A percentile compares a stretch with the other conserved stretches of the same genome.
Conservation (phyloP, 148 eudicot species). For the Vaccinium macrocarpon region DNA sequence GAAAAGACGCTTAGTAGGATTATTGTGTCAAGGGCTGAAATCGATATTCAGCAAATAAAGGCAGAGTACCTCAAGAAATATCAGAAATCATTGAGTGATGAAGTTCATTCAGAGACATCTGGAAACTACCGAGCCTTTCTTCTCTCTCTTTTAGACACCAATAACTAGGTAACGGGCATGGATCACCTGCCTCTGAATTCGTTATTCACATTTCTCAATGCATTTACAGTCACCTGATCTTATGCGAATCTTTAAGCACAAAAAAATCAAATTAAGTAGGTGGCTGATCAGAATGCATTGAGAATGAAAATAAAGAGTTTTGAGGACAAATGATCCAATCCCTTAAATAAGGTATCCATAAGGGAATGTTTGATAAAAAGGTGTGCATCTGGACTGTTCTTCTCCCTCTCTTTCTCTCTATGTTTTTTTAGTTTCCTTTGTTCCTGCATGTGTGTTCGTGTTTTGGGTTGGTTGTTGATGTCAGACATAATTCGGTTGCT, state of each 20-base stretch:
- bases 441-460: neutral
- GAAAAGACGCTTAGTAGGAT: slow-evolving; percentile 67
- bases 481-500: neutral
- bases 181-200: neutral
- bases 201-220: neutral
- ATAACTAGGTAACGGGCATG: slow-evolving; percentile 14
- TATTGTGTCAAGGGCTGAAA: slow-evolving; percentile 75
- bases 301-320: neutral
- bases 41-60: slow-evolving; percentile 77
- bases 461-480: neutral
- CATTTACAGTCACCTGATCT: neutral
- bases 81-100: slow-evolving; percentile 61
- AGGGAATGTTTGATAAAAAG: neutral
- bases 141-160: slow-evolving; percentile 63
- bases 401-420: too few relatives aligned
- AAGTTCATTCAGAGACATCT: slow-evolving; percentile 76
- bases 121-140: slow-evolving; percentile 66
- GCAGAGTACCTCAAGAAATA: slow-evolving; percentile 64
- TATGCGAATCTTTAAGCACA: neutral
- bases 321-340: neutral
- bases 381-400: neutral
- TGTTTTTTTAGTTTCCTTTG: too few relatives aligned
- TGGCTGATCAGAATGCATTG: neutral
- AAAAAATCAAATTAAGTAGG: neutral
- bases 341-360: neutral